A percentile compares a stretch with the other conserved stretches of the same genome.
These are phyloP conservation scores for Haplosporangium sp. DNA, from an alignment of 371 early-diverging fungal genomes.

Conservation along the genomic window DNA sequence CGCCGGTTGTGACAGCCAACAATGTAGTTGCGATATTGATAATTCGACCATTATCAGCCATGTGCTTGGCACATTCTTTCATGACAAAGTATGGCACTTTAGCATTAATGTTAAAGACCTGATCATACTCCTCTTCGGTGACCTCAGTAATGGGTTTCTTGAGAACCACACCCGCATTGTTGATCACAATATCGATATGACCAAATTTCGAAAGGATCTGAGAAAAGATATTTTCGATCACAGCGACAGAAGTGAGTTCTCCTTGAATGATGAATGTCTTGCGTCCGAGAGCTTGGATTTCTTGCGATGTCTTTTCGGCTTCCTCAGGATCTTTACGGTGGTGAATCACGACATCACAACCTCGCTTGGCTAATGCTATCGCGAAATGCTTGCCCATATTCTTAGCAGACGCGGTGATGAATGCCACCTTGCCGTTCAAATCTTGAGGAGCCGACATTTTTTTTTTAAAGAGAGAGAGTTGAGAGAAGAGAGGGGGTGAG, in stretches of 20 bases:
- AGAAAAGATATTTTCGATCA: constrained; percentile 58
- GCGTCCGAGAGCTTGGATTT: constrained; percentile 62
- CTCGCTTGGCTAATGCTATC: constrained; percentile 60
- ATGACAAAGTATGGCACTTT: constrained; percentile 55
- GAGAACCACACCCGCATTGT: constrained; percentile 62
- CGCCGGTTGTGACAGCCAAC: constrained; percentile 47
- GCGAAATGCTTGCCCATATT: constrained; percentile 65
- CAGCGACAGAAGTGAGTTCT: constrained; percentile 44
- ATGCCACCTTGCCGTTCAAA: constrained; percentile 52
- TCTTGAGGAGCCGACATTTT: constrained; percentile 21
- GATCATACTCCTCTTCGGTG: constrained; percentile 50
- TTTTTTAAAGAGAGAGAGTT: background rate
- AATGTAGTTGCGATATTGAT: constrained; percentile 55
- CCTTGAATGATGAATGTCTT: constrained; percentile 56
- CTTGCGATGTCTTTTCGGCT: constrained; percentile 58
- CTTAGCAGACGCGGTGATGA: constrained; percentile 55
- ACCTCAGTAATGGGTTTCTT: constrained; percentile 47
- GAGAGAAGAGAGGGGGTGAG: no score
- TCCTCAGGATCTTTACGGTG: constrained; percentile 59
- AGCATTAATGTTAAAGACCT: constrained; percentile 43
- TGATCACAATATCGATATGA: constrained; percentile 68
- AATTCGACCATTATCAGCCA: constrained; percentile 50
- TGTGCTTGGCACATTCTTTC: constrained; percentile 47
- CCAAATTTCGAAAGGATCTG: constrained; percentile 59
- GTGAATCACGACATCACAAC: constrained; percentile 68